These are phyloP conservation scores for Penicillium hesseltinei DNA, from an alignment of 2,329 filamentous ascomycete species.

Conservation along the genomic window DNA sequence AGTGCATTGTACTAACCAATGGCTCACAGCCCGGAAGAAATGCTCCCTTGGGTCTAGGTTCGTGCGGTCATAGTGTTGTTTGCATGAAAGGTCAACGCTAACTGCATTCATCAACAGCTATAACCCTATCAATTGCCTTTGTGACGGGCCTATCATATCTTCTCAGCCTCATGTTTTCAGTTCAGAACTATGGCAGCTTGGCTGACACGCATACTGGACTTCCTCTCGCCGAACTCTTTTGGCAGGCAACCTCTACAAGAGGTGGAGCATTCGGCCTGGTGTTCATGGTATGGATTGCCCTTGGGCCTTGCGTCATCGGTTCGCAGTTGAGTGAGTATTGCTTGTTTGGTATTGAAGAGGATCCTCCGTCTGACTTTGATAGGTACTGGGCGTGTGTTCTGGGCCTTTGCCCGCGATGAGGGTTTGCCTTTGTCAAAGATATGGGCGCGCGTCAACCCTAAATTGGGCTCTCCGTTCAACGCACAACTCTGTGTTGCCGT, in stretches of 20 bases:
- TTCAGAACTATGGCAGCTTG: conserved; percentile 49
- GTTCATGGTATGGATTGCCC: conserved; percentile 38
- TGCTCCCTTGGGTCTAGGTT: conserved; percentile 33
- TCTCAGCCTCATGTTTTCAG: conserved; percentile 53
- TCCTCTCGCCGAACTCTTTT: conserved; percentile 67
- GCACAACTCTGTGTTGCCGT: conserved; percentile 53
- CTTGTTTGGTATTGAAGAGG: conserved; percentile 35
- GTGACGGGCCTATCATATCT: conserved; percentile 51
- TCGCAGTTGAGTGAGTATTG: conserved; percentile 31
- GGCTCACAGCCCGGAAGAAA: conserved; percentile 30
- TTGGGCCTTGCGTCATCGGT: conserved; percentile 35
- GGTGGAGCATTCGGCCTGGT: conserved; percentile 54
- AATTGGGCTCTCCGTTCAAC: conserved; percentile 51
- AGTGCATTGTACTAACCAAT: neutral
- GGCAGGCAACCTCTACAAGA: conserved; percentile 52
- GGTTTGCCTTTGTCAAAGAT: conserved; percentile 37
- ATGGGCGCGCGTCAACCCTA: conserved; percentile 44
- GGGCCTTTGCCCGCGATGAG: conserved; percentile 58
- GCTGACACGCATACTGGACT: conserved; percentile 45
- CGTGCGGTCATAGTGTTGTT: neutral
- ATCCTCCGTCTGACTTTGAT: conserved; percentile 13
- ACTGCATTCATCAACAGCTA: conserved; percentile 25
- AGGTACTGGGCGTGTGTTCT: conserved; percentile 55
- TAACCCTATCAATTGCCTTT: conserved; percentile 53
- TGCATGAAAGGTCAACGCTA: conserved; percentile 9